phyloP scores from a whole-genome alignment of 2,329 filamentous ascomycete genomes.

The Acarospora socialis region DNA sequence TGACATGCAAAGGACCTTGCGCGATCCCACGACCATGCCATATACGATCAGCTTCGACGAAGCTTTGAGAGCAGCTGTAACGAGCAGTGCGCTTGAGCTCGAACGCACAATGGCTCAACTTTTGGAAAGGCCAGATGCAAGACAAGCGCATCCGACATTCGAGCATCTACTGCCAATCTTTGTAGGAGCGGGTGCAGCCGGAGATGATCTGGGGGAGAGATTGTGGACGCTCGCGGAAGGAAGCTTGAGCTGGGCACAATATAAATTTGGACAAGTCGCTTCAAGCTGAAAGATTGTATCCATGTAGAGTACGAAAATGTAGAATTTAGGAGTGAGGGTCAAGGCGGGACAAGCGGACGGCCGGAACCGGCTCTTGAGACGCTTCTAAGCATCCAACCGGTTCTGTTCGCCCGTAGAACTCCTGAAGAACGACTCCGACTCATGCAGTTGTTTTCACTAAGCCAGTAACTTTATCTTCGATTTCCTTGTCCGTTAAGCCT shows the following conservation, averaged over 20 bases:
- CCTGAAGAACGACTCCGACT: slow-evolving; percentile 19
- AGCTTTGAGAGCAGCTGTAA: slow-evolving; percentile 51
- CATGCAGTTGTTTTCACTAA: slow-evolving; percentile 43
- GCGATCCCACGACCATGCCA: slow-evolving; percentile 34
- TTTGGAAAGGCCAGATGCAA: slow-evolving; percentile 38
- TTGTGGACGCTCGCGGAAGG: slow-evolving; percentile 36
- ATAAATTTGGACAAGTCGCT: slow-evolving; percentile 31
- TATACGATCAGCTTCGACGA: slow-evolving; percentile 52
- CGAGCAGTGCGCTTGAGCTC: slow-evolving; percentile 28
- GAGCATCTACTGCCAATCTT: slow-evolving; percentile 49
- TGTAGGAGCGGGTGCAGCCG: slow-evolving; percentile 42
- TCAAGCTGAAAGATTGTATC: too few relatives aligned
- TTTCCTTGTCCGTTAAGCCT: slow-evolving; percentile 56
- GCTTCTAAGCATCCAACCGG: too few relatives aligned
- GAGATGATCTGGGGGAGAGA: slow-evolving; percentile 31
- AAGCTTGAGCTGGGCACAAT: slow-evolving; percentile 42
- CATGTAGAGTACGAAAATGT: too few relatives aligned
- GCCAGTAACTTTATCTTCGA: slow-evolving; percentile 51
- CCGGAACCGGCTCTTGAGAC: too few relatives aligned
- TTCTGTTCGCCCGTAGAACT: too few relatives aligned
- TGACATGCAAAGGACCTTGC: slow-evolving; percentile 36
- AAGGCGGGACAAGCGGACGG: too few relatives aligned
- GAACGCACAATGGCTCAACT: slow-evolving; percentile 32
- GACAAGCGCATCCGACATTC: slow-evolving; percentile 48
- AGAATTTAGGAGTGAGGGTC: too few relatives aligned